Evolutionary conservation across 225 moss, liverwort and hornwort species (phyloP).

Genomic region (Climacium dendroides): DNA sequence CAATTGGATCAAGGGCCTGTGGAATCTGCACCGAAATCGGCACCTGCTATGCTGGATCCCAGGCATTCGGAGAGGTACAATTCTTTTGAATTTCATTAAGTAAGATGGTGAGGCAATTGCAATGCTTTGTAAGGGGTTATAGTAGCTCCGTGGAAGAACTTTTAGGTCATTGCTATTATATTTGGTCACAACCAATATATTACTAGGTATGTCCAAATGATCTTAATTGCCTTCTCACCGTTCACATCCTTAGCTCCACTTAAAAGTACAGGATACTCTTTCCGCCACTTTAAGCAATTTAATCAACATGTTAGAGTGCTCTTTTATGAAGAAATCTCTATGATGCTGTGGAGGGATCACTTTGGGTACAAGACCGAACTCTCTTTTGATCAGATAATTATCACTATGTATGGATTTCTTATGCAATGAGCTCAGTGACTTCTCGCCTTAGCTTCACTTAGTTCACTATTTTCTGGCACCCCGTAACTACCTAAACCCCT

Average conservation of each 20-base stretch:
- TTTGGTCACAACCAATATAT: neutral
- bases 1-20: conserved; percentile 5
- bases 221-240: neutral
- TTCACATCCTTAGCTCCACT: neutral
- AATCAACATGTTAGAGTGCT: neutral
- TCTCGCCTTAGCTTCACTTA: neutral
- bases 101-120: neutral
- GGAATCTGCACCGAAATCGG: neutral
- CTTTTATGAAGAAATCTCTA: neutral
- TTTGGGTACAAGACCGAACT: neutral
- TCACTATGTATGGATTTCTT: neutral
- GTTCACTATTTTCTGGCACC: neutral
- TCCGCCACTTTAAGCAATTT: neutral
- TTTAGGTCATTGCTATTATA: neutral
- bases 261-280: neutral
- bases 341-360: neutral
- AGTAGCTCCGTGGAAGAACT: neutral
- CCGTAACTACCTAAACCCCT: too few species aligned
- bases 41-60: conserved; percentile 33
- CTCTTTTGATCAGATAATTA: neutral
- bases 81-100: neutral
- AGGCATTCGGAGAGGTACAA: conserved; percentile 35
- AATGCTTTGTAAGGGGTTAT: neutral
- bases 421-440: neutral
- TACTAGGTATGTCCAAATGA: neutral